Conservation (phyloP, 2,329 filamentous ascomycete species). For the Grosmannia serpens region DNA sequence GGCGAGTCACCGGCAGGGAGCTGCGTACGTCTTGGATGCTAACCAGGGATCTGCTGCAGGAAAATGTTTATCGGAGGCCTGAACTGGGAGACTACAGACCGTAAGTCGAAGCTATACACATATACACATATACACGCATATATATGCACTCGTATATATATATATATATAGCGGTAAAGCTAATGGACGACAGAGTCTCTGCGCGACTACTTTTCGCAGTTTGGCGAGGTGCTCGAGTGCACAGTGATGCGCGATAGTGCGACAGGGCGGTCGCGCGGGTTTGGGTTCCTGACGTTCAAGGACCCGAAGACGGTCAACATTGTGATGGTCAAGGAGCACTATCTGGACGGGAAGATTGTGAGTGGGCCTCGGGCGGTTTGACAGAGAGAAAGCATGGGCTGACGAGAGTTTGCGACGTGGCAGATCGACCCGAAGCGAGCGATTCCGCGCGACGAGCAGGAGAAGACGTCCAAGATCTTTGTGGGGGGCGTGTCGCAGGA, state of each 20-base stretch:
- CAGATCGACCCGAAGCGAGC: constrained; percentile 97
- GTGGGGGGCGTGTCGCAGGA: constrained; percentile 97
- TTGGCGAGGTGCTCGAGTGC: constrained; percentile 93
- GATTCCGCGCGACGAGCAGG: constrained; percentile 94
- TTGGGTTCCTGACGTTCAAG: constrained; percentile 95
- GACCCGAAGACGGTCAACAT: constrained; percentile 97
- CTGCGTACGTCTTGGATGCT: background rate
- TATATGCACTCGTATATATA: too few species aligned
- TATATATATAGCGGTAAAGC: background rate
- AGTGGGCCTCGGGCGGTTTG: constrained; percentile 23
- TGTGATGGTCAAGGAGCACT: constrained; percentile 99
- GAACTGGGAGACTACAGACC: constrained; percentile 87
- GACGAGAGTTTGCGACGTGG: background rate
- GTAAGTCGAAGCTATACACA: constrained; percentile 2
- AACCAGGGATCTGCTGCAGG: constrained; percentile 33
- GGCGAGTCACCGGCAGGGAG: too few species aligned
- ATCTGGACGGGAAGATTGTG: constrained; percentile 96
- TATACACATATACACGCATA: background rate
- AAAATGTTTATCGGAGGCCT: constrained; percentile 99
- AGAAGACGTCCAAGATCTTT: constrained; percentile 97
- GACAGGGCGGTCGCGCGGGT: constrained; percentile 86
- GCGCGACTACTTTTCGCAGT: constrained; percentile 94
- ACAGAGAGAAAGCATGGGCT: background rate
- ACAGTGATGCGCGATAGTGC: constrained; percentile 98
- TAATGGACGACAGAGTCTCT: constrained; percentile 64